These are phyloP conservation scores for Arabidopsis lyrata DNA, from an alignment of 441 rosid genomes.

Conservation along the genomic window DNA sequence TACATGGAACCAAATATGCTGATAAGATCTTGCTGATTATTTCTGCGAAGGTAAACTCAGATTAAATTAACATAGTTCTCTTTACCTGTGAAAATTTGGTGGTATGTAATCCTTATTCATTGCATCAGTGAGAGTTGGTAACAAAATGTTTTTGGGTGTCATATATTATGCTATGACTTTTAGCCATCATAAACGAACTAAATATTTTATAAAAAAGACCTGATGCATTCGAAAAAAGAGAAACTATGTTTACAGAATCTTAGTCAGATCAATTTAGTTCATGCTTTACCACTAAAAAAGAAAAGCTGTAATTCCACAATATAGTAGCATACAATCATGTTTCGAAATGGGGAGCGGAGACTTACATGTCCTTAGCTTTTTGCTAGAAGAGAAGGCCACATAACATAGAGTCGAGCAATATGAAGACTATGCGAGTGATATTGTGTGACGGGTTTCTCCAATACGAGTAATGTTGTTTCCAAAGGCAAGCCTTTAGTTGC, in stretches of 20 bases:
- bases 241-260: no score
- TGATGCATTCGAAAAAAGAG: no score
- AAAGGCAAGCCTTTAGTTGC: constrained; percentile 59
- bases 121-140: no score
- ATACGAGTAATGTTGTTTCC: constrained; percentile 73
- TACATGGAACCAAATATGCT: constrained; percentile 64
- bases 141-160: background rate
- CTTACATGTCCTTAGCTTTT: constrained; percentile 62
- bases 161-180: background rate
- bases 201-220: no score
- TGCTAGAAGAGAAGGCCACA: constrained; percentile 72
- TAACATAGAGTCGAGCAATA: constrained; percentile 44
- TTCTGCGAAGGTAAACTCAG: constrained; percentile 43
- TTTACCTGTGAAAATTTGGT: background rate
- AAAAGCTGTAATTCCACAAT: no score
- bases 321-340: no score
- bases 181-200: no score
- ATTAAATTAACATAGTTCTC: background rate
- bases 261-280: no score
- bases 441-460: constrained; percentile 84
- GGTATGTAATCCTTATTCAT: background rate
- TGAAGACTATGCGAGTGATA: constrained; percentile 55
- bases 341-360: background rate
- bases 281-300: no score
- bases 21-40: constrained; percentile 67